Evolutionary conservation across 805 yeast species (phyloP).

Genomic region (Clavispora asparagi): DNA sequence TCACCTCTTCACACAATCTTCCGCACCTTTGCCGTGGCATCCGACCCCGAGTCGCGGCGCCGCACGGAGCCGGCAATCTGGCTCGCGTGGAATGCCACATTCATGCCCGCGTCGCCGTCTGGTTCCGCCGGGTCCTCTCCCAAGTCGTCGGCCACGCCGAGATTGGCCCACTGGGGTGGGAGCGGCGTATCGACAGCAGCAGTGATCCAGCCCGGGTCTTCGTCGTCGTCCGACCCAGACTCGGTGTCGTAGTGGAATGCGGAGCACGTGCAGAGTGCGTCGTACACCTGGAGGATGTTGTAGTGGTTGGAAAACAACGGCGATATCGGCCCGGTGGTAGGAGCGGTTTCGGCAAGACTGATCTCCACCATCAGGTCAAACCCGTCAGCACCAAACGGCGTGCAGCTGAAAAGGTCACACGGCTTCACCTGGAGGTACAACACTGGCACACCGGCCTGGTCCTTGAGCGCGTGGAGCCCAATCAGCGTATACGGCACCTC

Average conservation of each 20-base stretch:
- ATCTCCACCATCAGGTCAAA: constrained; percentile 18
- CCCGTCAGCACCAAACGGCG: constrained; percentile 11
- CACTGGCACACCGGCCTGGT: constrained; percentile 6
- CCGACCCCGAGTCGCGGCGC: constrained; percentile 15
- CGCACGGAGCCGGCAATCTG: constrained; percentile 31
- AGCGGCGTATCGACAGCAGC: constrained; percentile 11
- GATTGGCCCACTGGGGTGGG: constrained; percentile 24
- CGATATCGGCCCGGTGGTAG: neutral
- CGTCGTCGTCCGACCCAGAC: constrained; percentile 18
- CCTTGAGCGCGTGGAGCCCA: constrained; percentile 29
- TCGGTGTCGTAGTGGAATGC: constrained; percentile 30
- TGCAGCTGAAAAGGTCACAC: constrained; percentile 13
- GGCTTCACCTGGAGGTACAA: constrained; percentile 30
- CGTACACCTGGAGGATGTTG: constrained; percentile 19
- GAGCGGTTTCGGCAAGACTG: constrained; percentile 4
- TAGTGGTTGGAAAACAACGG: constrained; percentile 3
- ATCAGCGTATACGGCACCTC: constrained; percentile 32
- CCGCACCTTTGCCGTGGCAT: neutral
- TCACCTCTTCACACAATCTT: neutral
- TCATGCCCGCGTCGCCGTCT: constrained; percentile 35
- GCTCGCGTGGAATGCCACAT: constrained; percentile 36
- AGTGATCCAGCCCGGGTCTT: constrained; percentile 12
- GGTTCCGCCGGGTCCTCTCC: constrained; percentile 21
- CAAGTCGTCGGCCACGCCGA: constrained; percentile 37
- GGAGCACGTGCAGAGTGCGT: constrained; percentile 34